Evolutionary conservation across 1,284 basidiomycete species (phyloP), one percentile per base, ranked within the genome.

Genomic region (Fomitopsis schrenkii): DNA sequence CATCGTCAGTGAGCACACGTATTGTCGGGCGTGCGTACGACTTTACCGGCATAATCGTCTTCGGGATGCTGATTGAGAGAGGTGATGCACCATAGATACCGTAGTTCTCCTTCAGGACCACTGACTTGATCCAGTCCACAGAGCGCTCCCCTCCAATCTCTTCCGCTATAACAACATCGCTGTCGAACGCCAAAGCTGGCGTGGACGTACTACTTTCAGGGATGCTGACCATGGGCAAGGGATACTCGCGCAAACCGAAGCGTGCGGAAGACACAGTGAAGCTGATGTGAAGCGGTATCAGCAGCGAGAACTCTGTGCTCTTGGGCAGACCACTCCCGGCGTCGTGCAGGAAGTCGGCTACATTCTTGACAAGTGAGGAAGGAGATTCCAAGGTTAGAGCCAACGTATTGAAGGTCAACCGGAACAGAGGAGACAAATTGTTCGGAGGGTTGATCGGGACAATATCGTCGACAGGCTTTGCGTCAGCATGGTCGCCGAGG

Each of bases 21-120:
- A 98, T 81, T 33, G 78, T 76, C 4, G 95, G 91, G 48, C 85
- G 83, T 3, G 94, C 93, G 71, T 97, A 98, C 26, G 89, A 92
- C 76, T 98, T 98, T 68, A 96, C 90, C 0, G 96, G 92, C 92
- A 97, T 97, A 61, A 95, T 90, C 0, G 95, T 95, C 74, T 97
- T 98, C 0, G 95, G 94, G 36, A 98, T 83, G 42, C 80, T 72
- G 26, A 97, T 77, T 5, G 79, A 77, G 58, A 96, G 83, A 9
- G 85, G 79, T 3, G 78, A 73, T 22, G 85, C 80, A 19, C 84
- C 85, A 14, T 77, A 72, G 35, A 82, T 72, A 44, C 86, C 84
- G 35, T 83, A 80, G 55, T 83, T 76, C 2, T 74, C 72, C 22
- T 83, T 80, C 45, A 91, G 77, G 58, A 96, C 79, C 6, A 80